Base-by-base conservation (phyloP, 1,139 yeast species). In the Debaryomyces subglobosus region DNA sequence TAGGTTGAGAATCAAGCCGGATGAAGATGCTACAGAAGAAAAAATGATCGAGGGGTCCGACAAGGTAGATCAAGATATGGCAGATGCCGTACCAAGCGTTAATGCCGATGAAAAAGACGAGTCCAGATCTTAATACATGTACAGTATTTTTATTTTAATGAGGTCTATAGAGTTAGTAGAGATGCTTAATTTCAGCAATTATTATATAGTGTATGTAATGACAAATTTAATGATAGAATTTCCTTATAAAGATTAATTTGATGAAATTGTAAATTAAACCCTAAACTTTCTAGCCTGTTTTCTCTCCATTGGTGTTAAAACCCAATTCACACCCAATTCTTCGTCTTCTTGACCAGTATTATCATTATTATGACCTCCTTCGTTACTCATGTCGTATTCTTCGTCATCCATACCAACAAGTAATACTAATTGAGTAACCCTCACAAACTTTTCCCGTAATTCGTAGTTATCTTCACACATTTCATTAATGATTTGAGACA, bases 401-500 rank as follows among this genome's bases (percentile, higher is more conserved):
- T 86, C 94, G 52, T 88, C 94, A 57, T 90, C 97, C 72, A 90
- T 78, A 2, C 96, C 95, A 36, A 91, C 74, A 42, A 90, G 72
- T 72, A 89, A 79, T 8, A 90, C 87, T 42, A 92, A 77, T 64
- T 92, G 98, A 0, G 96, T 90, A 3, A 90, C 84, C 51, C 90
- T 77, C 2, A 87, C 78, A 62, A 92, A 94, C 59, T 82, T 81
- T 52, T 89, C 94, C 53, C 97, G 76, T 57, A 91, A 71, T 41
- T 79, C 81, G 65, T 90, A 94, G 58, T 84, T 74, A 70, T 64
- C 84, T 63, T 64, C 82, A 76, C 68, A 89, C 62, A 59, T 78
- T 53, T 85, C 86, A 46, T 82, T 79, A 45, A 94, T 88, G 36
- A 92, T 77, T 42, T 81, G 75, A 35, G 94, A 84, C 40, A 92